Percentiles rank a stretch among this genome's conserved stretches.
These are phyloP conservation scores for Bryopsis sp. DNA, from an alignment of 139 green algal genomes.

Conservation along the genomic window DNA sequence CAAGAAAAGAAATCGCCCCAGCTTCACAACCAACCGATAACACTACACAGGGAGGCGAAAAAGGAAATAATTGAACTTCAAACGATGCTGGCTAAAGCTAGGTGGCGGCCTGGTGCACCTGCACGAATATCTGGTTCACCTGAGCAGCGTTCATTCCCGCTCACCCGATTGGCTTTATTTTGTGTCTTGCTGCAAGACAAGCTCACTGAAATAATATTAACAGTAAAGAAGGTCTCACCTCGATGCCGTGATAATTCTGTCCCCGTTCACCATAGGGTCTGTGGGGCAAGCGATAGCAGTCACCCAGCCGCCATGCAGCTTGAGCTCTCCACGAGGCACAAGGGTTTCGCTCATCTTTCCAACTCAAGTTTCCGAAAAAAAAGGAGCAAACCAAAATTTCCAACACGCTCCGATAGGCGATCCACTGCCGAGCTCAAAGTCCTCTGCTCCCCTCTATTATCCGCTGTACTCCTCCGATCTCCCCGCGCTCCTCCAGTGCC, in stretches of 20 bases:
- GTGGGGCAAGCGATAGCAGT: conserved; percentile 90
- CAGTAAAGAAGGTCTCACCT: conserved; percentile 45
- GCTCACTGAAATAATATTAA: not conserved
- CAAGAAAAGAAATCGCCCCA: not conserved
- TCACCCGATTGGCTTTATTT: not conserved
- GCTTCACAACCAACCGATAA: not conserved
- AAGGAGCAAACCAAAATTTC: no score
- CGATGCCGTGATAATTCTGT: conserved; percentile 86
- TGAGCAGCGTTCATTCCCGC: not conserved
- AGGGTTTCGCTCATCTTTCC: conserved; percentile 65
- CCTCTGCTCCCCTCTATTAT: no score
- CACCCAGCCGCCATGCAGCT: conserved; percentile 61
- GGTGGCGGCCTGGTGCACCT: no score
- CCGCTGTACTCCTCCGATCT: no score
- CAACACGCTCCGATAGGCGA: no score
- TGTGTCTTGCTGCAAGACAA: not conserved
- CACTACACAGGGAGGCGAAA: no score
- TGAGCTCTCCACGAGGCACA: conserved; percentile 59
- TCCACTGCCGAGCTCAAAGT: no score
- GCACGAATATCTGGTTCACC: no score
- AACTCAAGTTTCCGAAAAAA: not conserved
- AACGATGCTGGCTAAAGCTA: no score
- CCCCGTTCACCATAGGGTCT: conserved; percentile 68
- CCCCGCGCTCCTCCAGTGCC: no score
- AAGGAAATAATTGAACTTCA: no score